A percentile compares a stretch with the other conserved stretches of the same genome.
Evolutionary conservation across 257 asterid species (phyloP).

Genomic region (Fraxinus americana): DNA sequence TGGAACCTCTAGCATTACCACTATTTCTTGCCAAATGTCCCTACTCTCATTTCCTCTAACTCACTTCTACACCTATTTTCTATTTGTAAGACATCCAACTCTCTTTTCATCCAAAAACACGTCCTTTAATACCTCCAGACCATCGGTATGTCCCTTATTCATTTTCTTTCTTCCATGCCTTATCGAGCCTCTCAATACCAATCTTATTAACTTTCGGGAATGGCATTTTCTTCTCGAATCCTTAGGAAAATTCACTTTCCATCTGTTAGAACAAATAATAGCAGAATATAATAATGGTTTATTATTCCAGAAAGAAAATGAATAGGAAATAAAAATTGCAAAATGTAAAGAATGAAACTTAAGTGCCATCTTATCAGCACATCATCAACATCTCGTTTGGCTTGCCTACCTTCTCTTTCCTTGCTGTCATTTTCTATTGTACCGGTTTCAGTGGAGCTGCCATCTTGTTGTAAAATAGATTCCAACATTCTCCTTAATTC

Average conservation of each 20-base stretch:
- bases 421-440: too few species aligned
- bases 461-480: too few species aligned
- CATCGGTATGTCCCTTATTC: slow-evolving; percentile 30
- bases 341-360: too few species aligned
- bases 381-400: too few species aligned
- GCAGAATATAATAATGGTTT: too few species aligned
- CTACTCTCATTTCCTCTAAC: slow-evolving; percentile 53
- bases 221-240: slow-evolving; percentile 54
- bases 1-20: slow-evolving; percentile 21
- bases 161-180: slow-evolving; percentile 35
- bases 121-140: slow-evolving; percentile 56
- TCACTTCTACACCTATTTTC: slow-evolving; percentile 64
- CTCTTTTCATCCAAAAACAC: slow-evolving; percentile 78
- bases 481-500: too few species aligned
- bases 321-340: too few species aligned
- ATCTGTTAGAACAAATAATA: slow-evolving; percentile 28
- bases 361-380: too few species aligned
- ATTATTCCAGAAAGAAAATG: too few species aligned
- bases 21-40: slow-evolving; percentile 33
- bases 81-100: slow-evolving; percentile 57
- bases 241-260: slow-evolving; percentile 68
- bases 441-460: too few species aligned
- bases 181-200: slow-evolving; percentile 58
- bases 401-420: too few species aligned
- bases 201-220: slow-evolving; percentile 64